Conservation (phyloP, 768 basidiomycete genomes). For the Phaffia australis region DNA sequence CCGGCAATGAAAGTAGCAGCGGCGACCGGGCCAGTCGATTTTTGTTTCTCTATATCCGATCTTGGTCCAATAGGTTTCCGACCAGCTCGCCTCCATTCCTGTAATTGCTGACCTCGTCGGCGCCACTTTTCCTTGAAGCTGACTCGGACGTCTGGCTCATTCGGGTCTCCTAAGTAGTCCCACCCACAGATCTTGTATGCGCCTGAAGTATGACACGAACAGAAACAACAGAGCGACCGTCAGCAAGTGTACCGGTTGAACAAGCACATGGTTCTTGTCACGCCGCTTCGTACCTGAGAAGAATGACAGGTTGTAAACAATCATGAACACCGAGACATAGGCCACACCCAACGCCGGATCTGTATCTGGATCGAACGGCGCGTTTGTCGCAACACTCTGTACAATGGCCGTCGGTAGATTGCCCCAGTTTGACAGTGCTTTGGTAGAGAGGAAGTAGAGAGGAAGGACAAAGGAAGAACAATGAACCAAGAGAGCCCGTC, state of each 20-base stretch:
- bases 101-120: conserved; percentile 4
- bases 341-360: conserved; percentile 41
- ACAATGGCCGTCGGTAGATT: conserved; percentile 46
- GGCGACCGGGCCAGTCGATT: too few relatives aligned
- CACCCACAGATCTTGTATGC: conserved; percentile 38
- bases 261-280: too few relatives aligned
- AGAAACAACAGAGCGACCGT: conserved; percentile 40
- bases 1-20: too few relatives aligned
- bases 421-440: conserved; percentile 45
- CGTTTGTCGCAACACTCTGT: conserved; percentile 41
- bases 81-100: not conserved
- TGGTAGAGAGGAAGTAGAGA: too few relatives aligned
- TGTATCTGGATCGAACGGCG: conserved; percentile 41
- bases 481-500: too few relatives aligned
- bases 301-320: conserved; percentile 24
- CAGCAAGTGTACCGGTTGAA: not conserved
- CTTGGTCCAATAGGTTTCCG: too few relatives aligned
- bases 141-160: conserved; percentile 19
- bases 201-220: conserved; percentile 20
- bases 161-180: conserved; percentile 34
- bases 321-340: conserved; percentile 43
- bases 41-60: not conserved
- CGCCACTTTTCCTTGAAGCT: conserved; percentile 29
- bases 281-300: not conserved
- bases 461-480: not conserved